Conservation (phyloP, 306 rosid genomes). For the Quillaja saponaria region DNA sequence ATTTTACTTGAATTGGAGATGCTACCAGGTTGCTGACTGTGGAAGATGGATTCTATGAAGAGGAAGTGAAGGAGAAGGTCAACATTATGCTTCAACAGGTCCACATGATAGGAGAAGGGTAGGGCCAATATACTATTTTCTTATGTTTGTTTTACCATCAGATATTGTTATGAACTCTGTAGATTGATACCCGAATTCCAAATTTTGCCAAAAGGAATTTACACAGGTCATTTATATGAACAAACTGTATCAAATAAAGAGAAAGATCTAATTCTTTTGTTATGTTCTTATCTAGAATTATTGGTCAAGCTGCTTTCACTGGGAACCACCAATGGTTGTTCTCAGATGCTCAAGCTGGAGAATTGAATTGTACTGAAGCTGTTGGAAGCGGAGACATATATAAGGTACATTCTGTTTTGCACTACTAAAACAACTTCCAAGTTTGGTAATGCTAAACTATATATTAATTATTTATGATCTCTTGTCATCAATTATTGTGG, state of each 20-base stretch:
- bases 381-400: slow-evolving; percentile 24
- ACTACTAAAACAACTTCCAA: slow-evolving; percentile 1
- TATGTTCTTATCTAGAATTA: slow-evolving; percentile 45
- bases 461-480: no score
- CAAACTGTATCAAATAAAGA: background rate
- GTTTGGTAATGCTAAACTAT: no score
- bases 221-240: slow-evolving; percentile 6
- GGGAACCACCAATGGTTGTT: slow-evolving; percentile 71
- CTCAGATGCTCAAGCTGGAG: slow-evolving; percentile 45
- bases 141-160: background rate
- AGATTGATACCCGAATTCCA: background rate
- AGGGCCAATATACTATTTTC: slow-evolving; percentile 14
- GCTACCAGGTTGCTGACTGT: slow-evolving; percentile 64
- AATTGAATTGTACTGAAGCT: slow-evolving; percentile 41
- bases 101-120: slow-evolving; percentile 85
- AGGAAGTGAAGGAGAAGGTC: slow-evolving; percentile 47
- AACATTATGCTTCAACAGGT: slow-evolving; percentile 51
- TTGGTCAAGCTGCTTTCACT: slow-evolving; percentile 75
- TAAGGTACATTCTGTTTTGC: slow-evolving; percentile 44
- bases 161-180: background rate
- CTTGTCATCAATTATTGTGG: no score
- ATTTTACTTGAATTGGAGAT: slow-evolving; percentile 24
- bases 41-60: slow-evolving; percentile 70
- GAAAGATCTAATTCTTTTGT: slow-evolving; percentile 26
- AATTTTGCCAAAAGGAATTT: background rate